phyloP scores from a whole-genome alignment of 2,329 filamentous ascomycete species.

The Nannizziopsis barbatae region DNA sequence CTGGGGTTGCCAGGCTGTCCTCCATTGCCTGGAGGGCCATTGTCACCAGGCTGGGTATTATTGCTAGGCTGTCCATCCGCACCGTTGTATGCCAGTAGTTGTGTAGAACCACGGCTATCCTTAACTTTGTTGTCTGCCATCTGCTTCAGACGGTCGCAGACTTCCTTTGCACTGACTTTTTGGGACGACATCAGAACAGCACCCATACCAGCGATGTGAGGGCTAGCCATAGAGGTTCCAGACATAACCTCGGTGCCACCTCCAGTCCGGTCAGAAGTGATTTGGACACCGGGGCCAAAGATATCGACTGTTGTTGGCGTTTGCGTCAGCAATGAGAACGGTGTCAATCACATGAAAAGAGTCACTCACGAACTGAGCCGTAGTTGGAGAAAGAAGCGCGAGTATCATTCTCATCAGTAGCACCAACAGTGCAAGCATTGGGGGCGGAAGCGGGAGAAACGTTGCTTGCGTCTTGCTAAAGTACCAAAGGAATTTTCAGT shows the following conservation, averaged over 20 bases:
- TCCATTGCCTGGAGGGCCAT: too few species aligned
- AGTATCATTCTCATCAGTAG: slow-evolving; percentile 25
- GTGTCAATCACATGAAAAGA: background rate
- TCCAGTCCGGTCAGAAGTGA: slow-evolving; percentile 41
- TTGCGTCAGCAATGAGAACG: background rate
- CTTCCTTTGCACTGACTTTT: slow-evolving; percentile 35
- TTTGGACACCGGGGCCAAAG: slow-evolving; percentile 46
- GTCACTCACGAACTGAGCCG: slow-evolving; percentile 27
- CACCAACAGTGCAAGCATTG: slow-evolving; percentile 33
- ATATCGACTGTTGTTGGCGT: slow-evolving; percentile 37
- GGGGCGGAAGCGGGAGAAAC: slow-evolving; percentile 31
- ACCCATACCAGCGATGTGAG: slow-evolving; percentile 44
- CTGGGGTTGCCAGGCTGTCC: too few species aligned
- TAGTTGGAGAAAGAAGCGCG: slow-evolving; percentile 35
- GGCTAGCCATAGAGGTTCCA: slow-evolving; percentile 31
- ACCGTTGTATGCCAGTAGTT: too few species aligned
- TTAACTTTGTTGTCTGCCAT: too few species aligned
- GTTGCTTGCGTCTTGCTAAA: slow-evolving; percentile 24
- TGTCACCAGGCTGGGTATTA: too few species aligned
- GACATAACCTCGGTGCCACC: slow-evolving; percentile 38
- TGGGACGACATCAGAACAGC: slow-evolving; percentile 44
- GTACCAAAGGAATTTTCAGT: too few species aligned
- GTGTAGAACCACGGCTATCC: too few species aligned
- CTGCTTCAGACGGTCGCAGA: slow-evolving; percentile 42
- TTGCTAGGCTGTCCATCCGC: too few species aligned